Base-by-base conservation (phyloP, 2,329 filamentous ascomycete species). In the Pyrenochaeta sp. region DNA sequence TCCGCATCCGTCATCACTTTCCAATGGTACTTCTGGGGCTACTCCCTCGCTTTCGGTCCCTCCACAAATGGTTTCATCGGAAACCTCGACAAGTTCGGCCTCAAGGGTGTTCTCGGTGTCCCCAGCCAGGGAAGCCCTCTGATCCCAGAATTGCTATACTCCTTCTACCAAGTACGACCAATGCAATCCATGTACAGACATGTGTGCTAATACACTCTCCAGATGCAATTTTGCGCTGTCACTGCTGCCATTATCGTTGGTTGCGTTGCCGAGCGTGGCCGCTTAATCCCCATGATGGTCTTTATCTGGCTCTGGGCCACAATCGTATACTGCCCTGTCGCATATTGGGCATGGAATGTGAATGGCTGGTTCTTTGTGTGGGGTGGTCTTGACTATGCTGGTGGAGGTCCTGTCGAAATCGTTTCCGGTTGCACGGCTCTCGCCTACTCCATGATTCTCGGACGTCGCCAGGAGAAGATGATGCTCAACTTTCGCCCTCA, bases 11-110 rank as follows among this genome's bases (percentile, higher is more conserved):
- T 98, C 73, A 84, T 97, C 75, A 90, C 91, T 51, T 97, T 99
- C 82, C 95, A 99, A 81, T 99, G 95, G 95, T 98, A 97, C 73
- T 97, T 99, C 77, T 98, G 95, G 94, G 95, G 95, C 32, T 99
- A 97, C 78, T 97, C 94, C 12, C 83, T 99, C 57, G 93, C 94
- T 46, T 97, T 98, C 79, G 95, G 90, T 71, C 83, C 85, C 37
- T 90, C 89, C 4, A 92, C 86, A 64, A 97, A 91, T 79, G 90
- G 91, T 47, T 98, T 90, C 80, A 98, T 99, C 72, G 95, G 95
- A 49, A 87, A 98, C 75, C 80, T 99, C 50, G 84, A 88, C 66
- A 90, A 96, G 77, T 97, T 98, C 68, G 95, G 92, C 57, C 83
- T 99, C 67, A 89, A 86, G 82, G 91, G 92, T 71, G 91, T 92